phyloP scores from a whole-genome alignment of 805 yeast species.

The Blastobotrys robertii region DNA sequence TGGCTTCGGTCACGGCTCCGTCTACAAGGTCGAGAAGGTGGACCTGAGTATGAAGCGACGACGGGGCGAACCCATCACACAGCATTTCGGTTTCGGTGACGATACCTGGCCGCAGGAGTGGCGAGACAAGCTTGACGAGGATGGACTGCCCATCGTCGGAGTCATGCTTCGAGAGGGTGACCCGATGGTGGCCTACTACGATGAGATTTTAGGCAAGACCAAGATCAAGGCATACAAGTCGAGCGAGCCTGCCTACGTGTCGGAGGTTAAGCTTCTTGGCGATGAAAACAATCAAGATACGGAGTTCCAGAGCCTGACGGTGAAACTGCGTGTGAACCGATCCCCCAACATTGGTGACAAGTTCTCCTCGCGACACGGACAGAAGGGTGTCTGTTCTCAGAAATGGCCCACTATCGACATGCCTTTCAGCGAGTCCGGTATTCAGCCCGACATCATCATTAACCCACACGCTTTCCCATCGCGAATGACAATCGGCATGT shows the following conservation, averaged over 20 bases:
- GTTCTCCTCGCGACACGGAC: slow-evolving; percentile 96
- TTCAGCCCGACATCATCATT: slow-evolving; percentile 94
- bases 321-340: slow-evolving; percentile 86
- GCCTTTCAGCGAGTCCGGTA: slow-evolving; percentile 96
- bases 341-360: slow-evolving; percentile 95
- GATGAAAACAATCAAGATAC: slow-evolving; percentile 58
- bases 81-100: slow-evolving; percentile 87
- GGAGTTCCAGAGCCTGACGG: slow-evolving; percentile 77
- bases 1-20: slow-evolving; percentile 96
- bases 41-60: slow-evolving; percentile 70
- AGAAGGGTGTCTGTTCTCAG: slow-evolving; percentile 97
- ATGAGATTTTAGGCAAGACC: slow-evolving; percentile 84
- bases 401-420: slow-evolving; percentile 95
- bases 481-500: slow-evolving; percentile 99
- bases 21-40: slow-evolving; percentile 87
- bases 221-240: slow-evolving; percentile 89
- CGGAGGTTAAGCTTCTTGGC: slow-evolving; percentile 86
- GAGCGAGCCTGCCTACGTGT: slow-evolving; percentile 87
- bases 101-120: slow-evolving; percentile 90
- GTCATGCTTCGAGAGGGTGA: slow-evolving; percentile 87
- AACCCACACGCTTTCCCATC: slow-evolving; percentile 99
- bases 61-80: slow-evolving; percentile 89
- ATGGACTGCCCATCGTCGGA: slow-evolving; percentile 89
- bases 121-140: slow-evolving; percentile 80
- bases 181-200: slow-evolving; percentile 87